Evolutionary conservation across 2,329 filamentous ascomycete species (phyloP), one percentile per base, ranked within the genome.

Genomic region (Fusarium buxicola): DNA sequence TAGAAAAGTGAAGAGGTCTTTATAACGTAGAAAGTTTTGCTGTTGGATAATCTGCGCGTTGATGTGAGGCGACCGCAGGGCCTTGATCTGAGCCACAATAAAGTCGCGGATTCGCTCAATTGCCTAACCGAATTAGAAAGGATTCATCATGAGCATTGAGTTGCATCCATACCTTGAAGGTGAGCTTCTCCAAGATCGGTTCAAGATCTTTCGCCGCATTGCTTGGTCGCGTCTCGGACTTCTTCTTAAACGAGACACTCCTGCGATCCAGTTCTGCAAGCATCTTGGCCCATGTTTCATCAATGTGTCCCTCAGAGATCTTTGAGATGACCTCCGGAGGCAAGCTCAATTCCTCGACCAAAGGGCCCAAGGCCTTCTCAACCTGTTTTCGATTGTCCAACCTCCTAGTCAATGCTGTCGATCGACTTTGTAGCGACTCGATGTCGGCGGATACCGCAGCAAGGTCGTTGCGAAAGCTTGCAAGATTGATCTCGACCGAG

Each of bases 31-130:
- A 69, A 99, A 93, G 58, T 90, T 91, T 73, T 96, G 92, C 71
- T 97, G 93, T 74, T 99, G 95, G 44, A 99, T 94, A 55, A 98
- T 90, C 74, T 99, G 95, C 3, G 94, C 93, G 75, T 99, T 98
- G 75, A 98, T 97, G 71, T 94, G 95, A 12, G 95, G 95, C 24
- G 94, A 97, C 54, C 95, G 88, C 48, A 99, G 81, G 5, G 94
- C 92, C 76, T 97, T 97, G 74, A 99, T 95, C 75, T 98, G 94
- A 13, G 92, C 86, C 11, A 99, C 95, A 32, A 99, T 84, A 72
- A 96, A 96, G 75, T 99, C 95, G 56, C 96, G 86, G 75, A 98
- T 96, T 54, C 95, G 88, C 77, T 97, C 93, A 25, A 96, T 83
- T n/a, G 94, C 94, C 88, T 91, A 43, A 25, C 12, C 13, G 11